phyloP scores from a whole-genome alignment of 441 rosid genomes.

The Eutrema salsugineum region DNA sequence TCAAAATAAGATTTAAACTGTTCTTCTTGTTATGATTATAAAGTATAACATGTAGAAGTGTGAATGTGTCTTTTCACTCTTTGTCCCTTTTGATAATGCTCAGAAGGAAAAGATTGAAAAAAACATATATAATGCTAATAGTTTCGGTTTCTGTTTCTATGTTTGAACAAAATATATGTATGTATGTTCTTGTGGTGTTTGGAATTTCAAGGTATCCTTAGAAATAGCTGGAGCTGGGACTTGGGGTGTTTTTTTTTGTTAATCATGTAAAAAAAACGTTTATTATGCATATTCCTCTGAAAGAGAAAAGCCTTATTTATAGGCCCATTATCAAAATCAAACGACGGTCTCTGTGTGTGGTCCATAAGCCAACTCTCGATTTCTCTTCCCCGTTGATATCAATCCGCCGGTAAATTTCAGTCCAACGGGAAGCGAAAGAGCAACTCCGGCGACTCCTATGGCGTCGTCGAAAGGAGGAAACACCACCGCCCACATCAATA shows the following conservation, averaged over 20 bases:
- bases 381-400: neutral
- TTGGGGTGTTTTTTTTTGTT: no score
- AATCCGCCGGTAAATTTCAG: conserved; percentile 5
- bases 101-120: neutral
- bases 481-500: conserved; percentile 17
- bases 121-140: neutral
- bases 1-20: neutral
- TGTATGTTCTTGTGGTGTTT: neutral
- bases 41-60: conserved; percentile 26
- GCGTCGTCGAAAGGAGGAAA: conserved; percentile 27
- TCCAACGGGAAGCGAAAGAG: neutral
- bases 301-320: neutral
- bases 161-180: neutral
- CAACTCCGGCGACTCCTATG: conserved; percentile 25
- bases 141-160: neutral
- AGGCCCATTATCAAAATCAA: conserved; percentile 15
- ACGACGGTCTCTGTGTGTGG: neutral
- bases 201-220: neutral
- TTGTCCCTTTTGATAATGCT: neutral
- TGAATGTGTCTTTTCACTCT: conserved; percentile 8
- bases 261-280: no score
- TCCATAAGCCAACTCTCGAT: neutral
- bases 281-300: no score
- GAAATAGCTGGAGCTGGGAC: no score
- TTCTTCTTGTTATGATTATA: neutral